These are phyloP conservation scores for Sutorius australiensis DNA, from an alignment of 768 basidiomycete genomes.

Conservation along the genomic window DNA sequence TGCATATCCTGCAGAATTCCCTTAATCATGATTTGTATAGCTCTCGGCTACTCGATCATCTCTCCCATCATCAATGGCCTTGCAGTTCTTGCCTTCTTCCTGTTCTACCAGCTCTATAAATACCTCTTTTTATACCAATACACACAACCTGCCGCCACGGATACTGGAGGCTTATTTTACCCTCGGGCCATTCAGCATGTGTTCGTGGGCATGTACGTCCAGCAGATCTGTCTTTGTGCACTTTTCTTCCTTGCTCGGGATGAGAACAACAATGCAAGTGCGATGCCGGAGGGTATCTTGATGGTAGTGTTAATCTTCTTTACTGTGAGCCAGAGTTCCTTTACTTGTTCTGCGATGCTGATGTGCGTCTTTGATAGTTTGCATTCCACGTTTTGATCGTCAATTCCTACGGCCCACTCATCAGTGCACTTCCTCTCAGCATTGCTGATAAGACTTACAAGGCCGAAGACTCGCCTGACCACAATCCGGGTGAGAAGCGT, in stretches of 20 bases:
- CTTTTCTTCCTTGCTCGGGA: conserved; percentile 87
- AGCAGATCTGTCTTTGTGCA: conserved; percentile 79
- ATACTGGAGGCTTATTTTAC: conserved; percentile 94
- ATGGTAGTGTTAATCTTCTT: conserved; percentile 82
- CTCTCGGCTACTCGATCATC: conserved; percentile 81
- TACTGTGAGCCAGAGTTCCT: conserved; percentile 55
- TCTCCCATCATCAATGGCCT: conserved; percentile 93
- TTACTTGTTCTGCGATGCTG: not conserved
- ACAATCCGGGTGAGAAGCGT: conserved; percentile 16
- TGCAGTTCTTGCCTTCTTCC: conserved; percentile 74
- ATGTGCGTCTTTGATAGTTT: conserved; percentile 30
- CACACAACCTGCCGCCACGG: conserved; percentile 62
- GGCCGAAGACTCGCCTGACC: conserved; percentile 9
- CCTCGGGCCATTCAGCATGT: conserved; percentile 91
- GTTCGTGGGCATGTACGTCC: conserved; percentile 91
- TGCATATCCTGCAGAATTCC: not conserved
- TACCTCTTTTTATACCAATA: conserved; percentile 81
- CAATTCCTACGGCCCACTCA: conserved; percentile 77
- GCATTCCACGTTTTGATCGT: conserved; percentile 75
- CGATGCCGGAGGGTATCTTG: conserved; percentile 71
- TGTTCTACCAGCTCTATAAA: conserved; percentile 82
- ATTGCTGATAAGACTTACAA: conserved; percentile 67
- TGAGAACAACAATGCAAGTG: conserved; percentile 46
- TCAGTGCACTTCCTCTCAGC: conserved; percentile 70
- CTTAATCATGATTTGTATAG: conserved; percentile 30